Evolutionary conservation across 768 basidiomycete species (phyloP).

Genomic region (Heimioporus sp.): DNA sequence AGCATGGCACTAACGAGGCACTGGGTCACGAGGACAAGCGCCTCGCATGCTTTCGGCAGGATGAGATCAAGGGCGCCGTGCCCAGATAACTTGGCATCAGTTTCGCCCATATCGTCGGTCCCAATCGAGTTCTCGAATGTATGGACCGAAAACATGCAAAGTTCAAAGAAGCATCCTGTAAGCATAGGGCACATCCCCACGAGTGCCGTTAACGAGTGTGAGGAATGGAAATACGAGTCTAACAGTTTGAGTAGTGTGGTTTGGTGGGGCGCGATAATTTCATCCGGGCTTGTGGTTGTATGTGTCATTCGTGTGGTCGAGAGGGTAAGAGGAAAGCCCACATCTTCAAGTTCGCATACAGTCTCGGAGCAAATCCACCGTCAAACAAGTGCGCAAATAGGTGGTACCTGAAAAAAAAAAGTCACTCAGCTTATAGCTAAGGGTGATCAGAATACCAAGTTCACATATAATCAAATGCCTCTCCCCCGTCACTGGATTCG

Average conservation of each 20-base stretch:
- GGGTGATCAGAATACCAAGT: slow-evolving; percentile 6
- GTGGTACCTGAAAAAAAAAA: slow-evolving; percentile 48
- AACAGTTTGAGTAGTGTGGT: slow-evolving; percentile 84
- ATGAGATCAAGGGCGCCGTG: slow-evolving; percentile 58
- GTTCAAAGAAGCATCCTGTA: slow-evolving; percentile 55
- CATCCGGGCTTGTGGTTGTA: slow-evolving; percentile 48
- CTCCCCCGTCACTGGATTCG: slow-evolving; percentile 59
- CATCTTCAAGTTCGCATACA: slow-evolving; percentile 64
- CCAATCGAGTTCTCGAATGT: slow-evolving; percentile 51
- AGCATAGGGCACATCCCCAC: slow-evolving; percentile 55
- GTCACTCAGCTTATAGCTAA: slow-evolving; percentile 9
- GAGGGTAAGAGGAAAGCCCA: slow-evolving; percentile 32
- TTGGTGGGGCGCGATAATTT: slow-evolving; percentile 81
- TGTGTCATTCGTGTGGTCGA: slow-evolving; percentile 4
- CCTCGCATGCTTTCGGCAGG: slow-evolving; percentile 79
- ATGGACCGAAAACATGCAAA: slow-evolving; percentile 55
- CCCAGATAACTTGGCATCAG: slow-evolving; percentile 9
- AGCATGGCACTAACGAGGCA: slow-evolving; percentile 67
- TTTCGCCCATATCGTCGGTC: slow-evolving; percentile 6
- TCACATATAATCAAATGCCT: slow-evolving; percentile 78
- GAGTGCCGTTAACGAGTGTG: slow-evolving; percentile 37
- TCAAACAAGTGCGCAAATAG: slow-evolving; percentile 66
- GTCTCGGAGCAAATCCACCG: slow-evolving; percentile 50
- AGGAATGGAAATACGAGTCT: slow-evolving; percentile 77
- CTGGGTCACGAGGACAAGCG: slow-evolving; percentile 73